Evolutionary conservation across 116 monocot species (phyloP).

Genomic region (Zostera marina): DNA sequence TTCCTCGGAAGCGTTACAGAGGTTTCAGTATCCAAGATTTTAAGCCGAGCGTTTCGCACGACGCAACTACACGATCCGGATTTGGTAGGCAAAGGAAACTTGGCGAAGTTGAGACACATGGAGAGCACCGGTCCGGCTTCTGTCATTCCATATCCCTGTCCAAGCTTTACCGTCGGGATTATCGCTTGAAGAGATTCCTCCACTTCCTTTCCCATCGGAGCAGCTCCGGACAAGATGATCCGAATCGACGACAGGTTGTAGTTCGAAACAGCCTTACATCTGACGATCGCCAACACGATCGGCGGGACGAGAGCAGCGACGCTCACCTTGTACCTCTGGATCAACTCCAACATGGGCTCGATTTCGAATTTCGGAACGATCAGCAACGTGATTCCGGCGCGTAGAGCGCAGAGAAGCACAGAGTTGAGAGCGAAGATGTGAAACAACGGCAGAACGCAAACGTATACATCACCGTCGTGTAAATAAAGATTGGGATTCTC

Average conservation of each 20-base stretch:
- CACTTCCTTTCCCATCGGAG: conserved; percentile 45
- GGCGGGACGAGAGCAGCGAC: conserved; percentile 35
- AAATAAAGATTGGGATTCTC: conserved; percentile 43
- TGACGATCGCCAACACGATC: conserved; percentile 22
- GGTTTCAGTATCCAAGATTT: not conserved
- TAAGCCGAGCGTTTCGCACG: not conserved
- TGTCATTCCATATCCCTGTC: conserved; percentile 12
- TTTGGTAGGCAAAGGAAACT: conserved; percentile 36
- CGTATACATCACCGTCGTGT: conserved; percentile 21
- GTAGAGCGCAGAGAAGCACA: conserved; percentile 30
- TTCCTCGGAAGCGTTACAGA: conserved; percentile 53
- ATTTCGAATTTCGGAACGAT: conserved; percentile 36
- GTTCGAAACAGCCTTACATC: conserved; percentile 10
- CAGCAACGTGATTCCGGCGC: conserved; percentile 21
- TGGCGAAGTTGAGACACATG: conserved; percentile 76
- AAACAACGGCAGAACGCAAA: conserved; percentile 33
- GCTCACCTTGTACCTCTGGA: conserved; percentile 25
- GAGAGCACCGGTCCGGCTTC: conserved; percentile 47
- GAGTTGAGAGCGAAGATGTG: conserved; percentile 40
- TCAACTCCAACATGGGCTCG: conserved; percentile 18
- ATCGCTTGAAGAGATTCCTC: conserved; percentile 9
- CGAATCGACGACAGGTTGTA: conserved; percentile 31
- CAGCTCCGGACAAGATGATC: conserved; percentile 33
- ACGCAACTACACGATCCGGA: conserved; percentile 6
- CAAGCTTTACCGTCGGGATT: no score